A percentile compares a stretch with the other conserved stretches of the same genome.
phyloP scores from a whole-genome alignment of 2,329 filamentous ascomycete genomes.

The Rhynchosporium graminicola region DNA sequence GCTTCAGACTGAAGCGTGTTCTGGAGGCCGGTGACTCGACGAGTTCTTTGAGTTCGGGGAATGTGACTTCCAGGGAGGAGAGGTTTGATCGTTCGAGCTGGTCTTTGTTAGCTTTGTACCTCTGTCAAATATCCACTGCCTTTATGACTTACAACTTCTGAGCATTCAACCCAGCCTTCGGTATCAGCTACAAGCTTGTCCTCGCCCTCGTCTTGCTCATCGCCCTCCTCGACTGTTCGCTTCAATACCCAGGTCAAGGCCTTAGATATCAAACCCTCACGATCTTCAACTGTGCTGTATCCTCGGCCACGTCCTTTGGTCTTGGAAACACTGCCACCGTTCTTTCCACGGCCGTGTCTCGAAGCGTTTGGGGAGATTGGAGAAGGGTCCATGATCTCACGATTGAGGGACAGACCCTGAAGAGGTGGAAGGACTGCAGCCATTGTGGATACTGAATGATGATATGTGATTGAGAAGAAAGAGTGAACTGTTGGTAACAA shows the following conservation, averaged over 20 bases:
- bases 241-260: slow-evolving; percentile 47
- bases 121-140: background rate
- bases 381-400: slow-evolving; percentile 40
- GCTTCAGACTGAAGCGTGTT: slow-evolving; percentile 43
- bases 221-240: slow-evolving; percentile 42
- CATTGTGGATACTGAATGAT: slow-evolving; percentile 31
- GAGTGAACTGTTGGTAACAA: slow-evolving; percentile 14
- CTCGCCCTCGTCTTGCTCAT: slow-evolving; percentile 43
- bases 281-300: slow-evolving; percentile 47
- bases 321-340: slow-evolving; percentile 41
- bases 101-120: background rate
- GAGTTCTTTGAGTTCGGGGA: slow-evolving; percentile 43
- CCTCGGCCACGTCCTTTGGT: slow-evolving; percentile 41
- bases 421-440: slow-evolving; percentile 37
- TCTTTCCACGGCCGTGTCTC: slow-evolving; percentile 38
- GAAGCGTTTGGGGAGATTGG: slow-evolving; percentile 37
- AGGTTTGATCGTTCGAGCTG: slow-evolving; percentile 44
- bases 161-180: slow-evolving; percentile 46
- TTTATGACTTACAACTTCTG: slow-evolving; percentile 43
- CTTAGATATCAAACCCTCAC: slow-evolving; percentile 45
- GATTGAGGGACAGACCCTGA: slow-evolving; percentile 34
- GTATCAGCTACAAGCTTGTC: slow-evolving; percentile 43
- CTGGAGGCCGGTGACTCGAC: slow-evolving; percentile 41
- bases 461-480: slow-evolving; percentile 20
- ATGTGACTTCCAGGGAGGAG: slow-evolving; percentile 41